Evolutionary conservation across 345 rosid species (phyloP).

Genomic region (Brassica cretica): DNA sequence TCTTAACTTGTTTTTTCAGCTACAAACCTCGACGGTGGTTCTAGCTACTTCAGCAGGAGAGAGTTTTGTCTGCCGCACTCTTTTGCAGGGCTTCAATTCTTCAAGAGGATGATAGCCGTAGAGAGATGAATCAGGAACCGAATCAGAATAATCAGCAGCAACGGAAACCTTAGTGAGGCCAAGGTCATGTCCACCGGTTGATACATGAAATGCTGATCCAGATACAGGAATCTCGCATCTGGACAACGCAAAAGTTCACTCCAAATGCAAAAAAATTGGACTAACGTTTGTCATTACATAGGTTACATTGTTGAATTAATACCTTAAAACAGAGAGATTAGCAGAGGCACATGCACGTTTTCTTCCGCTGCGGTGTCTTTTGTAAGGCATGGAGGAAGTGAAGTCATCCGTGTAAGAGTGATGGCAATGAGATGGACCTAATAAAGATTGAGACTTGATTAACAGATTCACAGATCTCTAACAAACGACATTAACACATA

Average conservation of each 20-base stretch:
- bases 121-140: conserved; percentile 83
- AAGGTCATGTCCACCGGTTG: conserved; percentile 54
- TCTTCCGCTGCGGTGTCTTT: conserved; percentile 45
- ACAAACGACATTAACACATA: conserved; percentile 16
- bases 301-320: not conserved
- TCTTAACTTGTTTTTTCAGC: not conserved
- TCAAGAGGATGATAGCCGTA: conserved; percentile 94
- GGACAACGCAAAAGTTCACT: conserved; percentile 5
- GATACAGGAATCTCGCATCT: conserved; percentile 53
- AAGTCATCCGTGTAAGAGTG: conserved; percentile 58
- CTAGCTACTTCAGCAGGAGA: conserved; percentile 78
- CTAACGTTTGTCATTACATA: conserved; percentile 3
- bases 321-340: conserved; percentile 59
- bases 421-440: conserved; percentile 67
- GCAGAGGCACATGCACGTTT: conserved; percentile 49
- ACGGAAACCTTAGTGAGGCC: conserved; percentile 77
- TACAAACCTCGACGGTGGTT: conserved; percentile 78
- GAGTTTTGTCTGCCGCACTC: conserved; percentile 65
- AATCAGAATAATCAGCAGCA: conserved; percentile 97
- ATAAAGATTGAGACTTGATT: conserved; percentile 12
- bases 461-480: conserved; percentile 12
- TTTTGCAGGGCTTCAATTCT: conserved; percentile 63
- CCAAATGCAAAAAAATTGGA: not conserved
- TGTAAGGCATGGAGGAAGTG: conserved; percentile 39
- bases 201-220: conserved; percentile 60